phyloP scores from a whole-genome alignment of 2,329 filamentous ascomycete genomes.

The Aspergillus clavatus region DNA sequence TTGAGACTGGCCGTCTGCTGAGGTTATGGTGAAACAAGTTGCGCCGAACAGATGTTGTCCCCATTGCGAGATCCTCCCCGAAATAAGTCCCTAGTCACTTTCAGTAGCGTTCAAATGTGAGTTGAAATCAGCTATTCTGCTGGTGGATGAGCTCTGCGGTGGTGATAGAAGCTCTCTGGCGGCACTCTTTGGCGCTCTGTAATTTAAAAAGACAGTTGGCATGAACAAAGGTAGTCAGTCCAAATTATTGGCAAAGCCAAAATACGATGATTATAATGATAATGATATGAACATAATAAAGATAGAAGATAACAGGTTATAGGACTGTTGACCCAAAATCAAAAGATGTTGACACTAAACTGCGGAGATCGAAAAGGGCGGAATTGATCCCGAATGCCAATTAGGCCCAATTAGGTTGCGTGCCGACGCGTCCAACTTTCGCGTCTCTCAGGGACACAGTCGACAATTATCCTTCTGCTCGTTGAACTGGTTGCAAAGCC shows the following conservation, averaged over 20 bases:
- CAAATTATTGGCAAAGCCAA: no score
- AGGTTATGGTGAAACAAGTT: conserved; percentile 44
- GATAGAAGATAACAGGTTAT: no score
- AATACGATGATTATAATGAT: not conserved
- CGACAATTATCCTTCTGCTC: not conserved
- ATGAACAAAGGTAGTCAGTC: no score
- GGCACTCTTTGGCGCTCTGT: no score
- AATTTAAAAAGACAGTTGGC: no score
- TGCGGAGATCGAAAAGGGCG: not conserved
- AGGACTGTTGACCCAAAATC: conserved; percentile 2
- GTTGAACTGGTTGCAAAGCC: not conserved
- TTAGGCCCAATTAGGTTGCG: conserved; percentile 14
- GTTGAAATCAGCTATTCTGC: not conserved
- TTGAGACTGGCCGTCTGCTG: conserved; percentile 38
- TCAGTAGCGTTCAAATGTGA: no score
- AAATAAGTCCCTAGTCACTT: no score
- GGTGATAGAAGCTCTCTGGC: no score
- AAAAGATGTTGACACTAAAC: not conserved
- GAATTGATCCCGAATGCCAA: not conserved
- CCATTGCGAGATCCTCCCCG: conserved; percentile 15
- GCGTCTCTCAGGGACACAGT: conserved; percentile 18
- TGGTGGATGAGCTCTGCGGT: not conserved
- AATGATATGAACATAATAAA: not conserved
- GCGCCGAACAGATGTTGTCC: conserved; percentile 37
- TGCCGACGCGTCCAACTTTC: conserved; percentile 27